Evolutionary conservation across 1,139 yeast genomes (phyloP).

Genomic region (Diutina sp.): DNA sequence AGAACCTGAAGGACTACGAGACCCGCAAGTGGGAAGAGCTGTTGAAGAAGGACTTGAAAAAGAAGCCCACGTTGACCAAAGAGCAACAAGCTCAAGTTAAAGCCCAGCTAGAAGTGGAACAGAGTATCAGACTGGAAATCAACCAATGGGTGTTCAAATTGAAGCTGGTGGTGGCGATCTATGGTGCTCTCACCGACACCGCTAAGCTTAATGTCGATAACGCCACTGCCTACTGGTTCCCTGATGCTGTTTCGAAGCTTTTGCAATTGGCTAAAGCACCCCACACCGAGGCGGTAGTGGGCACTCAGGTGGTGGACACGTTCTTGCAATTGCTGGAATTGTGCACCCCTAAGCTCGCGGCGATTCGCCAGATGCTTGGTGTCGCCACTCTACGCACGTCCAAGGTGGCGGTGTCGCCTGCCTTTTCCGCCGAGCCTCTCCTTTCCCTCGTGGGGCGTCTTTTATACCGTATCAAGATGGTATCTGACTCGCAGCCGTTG

Average conservation of each 20-base stretch:
- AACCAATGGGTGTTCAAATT: background rate
- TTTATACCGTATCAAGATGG: conserved; percentile 62
- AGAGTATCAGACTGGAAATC: conserved; percentile 27
- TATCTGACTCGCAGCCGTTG: conserved; percentile 61
- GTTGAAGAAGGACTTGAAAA: conserved; percentile 60
- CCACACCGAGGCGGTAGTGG: background rate
- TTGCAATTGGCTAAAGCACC: background rate
- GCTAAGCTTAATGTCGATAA: background rate
- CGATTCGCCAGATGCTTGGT: conserved; percentile 43
- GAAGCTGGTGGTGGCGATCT: background rate
- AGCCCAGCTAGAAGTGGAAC: conserved; percentile 52
- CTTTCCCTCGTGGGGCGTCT: conserved; percentile 47
- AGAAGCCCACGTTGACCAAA: conserved; percentile 55
- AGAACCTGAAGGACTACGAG: conserved; percentile 73
- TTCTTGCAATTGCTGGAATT: background rate
- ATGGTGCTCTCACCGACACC: background rate
- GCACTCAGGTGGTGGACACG: background rate
- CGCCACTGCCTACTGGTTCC: background rate
- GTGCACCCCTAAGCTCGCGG: conserved; percentile 19
- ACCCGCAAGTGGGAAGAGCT: conserved; percentile 84
- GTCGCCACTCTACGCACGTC: conserved; percentile 51
- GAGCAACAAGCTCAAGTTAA: conserved; percentile 59
- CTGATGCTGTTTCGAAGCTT: background rate
- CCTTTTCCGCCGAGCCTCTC: conserved; percentile 37
- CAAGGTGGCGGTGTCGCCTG: conserved; percentile 19